Conservation (phyloP, 306 rosid species). For the Vigna nakashimae region DNA sequence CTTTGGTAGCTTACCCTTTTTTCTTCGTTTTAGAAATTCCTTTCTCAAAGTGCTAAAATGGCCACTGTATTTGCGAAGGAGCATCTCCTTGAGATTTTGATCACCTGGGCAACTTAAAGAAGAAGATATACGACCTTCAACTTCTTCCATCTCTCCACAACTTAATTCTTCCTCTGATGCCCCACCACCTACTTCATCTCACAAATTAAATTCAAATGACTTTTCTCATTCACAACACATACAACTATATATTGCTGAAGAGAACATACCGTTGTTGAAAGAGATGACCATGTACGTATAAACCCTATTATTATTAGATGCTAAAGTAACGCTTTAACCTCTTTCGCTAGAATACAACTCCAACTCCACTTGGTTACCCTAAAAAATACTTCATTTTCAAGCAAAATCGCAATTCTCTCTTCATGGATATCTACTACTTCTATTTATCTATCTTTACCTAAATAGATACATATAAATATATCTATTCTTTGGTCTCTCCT, state of each 20-base stretch:
- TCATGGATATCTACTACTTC: too few species aligned
- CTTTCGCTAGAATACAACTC: not conserved
- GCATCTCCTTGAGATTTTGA: conserved; percentile 65
- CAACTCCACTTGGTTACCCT: not conserved
- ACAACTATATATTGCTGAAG: not conserved
- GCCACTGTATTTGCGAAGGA: conserved; percentile 74
- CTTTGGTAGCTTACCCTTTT: conserved; percentile 80
- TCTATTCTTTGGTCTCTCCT: too few species aligned
- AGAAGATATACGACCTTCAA: conserved; percentile 36
- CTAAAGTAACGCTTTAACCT: not conserved
- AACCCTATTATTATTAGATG: not conserved
- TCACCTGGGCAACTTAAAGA: conserved; percentile 34
- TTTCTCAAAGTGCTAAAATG: conserved; percentile 64
- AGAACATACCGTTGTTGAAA: not conserved
- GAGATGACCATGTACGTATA: not conserved
- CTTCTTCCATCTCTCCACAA: conserved; percentile 53
- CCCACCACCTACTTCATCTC: conserved; percentile 44
- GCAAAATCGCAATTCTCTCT: not conserved
- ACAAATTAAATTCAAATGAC: not conserved
- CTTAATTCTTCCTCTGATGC: conserved; percentile 51
- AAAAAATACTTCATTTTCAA: not conserved
- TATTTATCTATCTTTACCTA: too few species aligned
- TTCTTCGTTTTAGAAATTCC: conserved; percentile 66
- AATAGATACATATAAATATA: too few species aligned
- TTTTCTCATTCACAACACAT: not conserved